Conservation (phyloP, 169 alveolate species). For the Plasmodium coatneyi region DNA sequence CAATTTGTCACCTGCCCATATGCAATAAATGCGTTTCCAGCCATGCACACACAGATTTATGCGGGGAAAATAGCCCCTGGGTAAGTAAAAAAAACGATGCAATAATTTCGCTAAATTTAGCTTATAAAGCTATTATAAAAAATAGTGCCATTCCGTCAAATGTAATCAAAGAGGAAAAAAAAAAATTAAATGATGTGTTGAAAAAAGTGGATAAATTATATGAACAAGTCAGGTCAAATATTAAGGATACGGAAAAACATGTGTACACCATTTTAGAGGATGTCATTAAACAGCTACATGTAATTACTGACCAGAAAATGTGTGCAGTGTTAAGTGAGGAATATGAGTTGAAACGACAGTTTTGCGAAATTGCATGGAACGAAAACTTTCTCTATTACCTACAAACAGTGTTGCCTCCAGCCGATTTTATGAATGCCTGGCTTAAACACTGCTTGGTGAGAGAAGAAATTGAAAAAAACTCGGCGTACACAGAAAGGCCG, state of each 20-base stretch:
- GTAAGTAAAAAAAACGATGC: slow-evolving; percentile 35
- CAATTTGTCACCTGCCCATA: slow-evolving; percentile 85
- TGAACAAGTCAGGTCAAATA: slow-evolving; percentile 81
- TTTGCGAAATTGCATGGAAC: slow-evolving; percentile 85
- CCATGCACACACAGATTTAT: slow-evolving; percentile 81
- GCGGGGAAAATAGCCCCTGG: neutral
- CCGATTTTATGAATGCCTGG: slow-evolving; percentile 88
- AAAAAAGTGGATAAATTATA: slow-evolving; percentile 72
- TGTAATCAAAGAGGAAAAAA: slow-evolving; percentile 73
- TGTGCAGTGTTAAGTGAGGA: slow-evolving; percentile 82
- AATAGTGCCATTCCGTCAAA: slow-evolving; percentile 77
- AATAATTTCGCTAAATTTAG: slow-evolving; percentile 79
- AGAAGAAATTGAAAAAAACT: slow-evolving; percentile 47
- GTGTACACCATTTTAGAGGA: slow-evolving; percentile 84
- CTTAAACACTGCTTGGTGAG: slow-evolving; percentile 53
- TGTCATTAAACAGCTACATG: slow-evolving; percentile 83
- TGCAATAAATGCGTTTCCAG: slow-evolving; percentile 83
- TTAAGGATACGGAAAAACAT: slow-evolving; percentile 83
- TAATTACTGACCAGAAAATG: slow-evolving; percentile 85
- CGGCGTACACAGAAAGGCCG: neutral
- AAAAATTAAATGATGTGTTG: slow-evolving; percentile 72
- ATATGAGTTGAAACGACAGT: slow-evolving; percentile 81
- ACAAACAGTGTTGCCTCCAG: slow-evolving; percentile 87
- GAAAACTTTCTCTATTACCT: slow-evolving; percentile 82
- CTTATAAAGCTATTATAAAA: slow-evolving; percentile 80